Evolutionary conservation across 164 flowering plant genomes (phyloP).

Genomic region (Dillenia suffruticosa): DNA sequence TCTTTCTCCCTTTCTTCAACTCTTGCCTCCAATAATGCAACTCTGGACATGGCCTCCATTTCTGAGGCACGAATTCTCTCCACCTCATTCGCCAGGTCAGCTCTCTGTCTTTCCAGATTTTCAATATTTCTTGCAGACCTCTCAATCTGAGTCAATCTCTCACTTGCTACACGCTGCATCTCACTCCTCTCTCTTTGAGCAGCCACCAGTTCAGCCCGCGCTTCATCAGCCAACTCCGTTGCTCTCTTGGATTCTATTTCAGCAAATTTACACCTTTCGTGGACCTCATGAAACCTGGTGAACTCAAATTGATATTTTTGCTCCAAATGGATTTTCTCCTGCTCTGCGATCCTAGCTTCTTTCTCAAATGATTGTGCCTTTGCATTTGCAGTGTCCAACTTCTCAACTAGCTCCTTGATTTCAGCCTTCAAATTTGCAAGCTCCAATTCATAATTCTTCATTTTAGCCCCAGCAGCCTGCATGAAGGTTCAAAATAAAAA

Average conservation of each 20-base stretch:
- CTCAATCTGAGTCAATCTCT: slow-evolving; percentile 74
- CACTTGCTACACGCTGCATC: slow-evolving; percentile 73
- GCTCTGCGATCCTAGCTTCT: slow-evolving; percentile 66
- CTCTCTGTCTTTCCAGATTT: slow-evolving; percentile 59
- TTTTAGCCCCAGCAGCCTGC: slow-evolving; percentile 85
- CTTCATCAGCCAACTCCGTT: slow-evolving; percentile 83
- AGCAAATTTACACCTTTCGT: slow-evolving; percentile 75
- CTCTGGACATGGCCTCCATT: slow-evolving; percentile 62
- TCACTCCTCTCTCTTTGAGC: slow-evolving; percentile 75
- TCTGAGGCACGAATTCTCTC: slow-evolving; percentile 55
- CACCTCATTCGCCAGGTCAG: slow-evolving; percentile 47
- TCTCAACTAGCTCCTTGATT: slow-evolving; percentile 56
- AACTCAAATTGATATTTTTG: slow-evolving; percentile 70
- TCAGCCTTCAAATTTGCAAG: slow-evolving; percentile 51
- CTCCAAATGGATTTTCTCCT: slow-evolving; percentile 72
- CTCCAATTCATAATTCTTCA: slow-evolving; percentile 64
- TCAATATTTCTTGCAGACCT: slow-evolving; percentile 78
- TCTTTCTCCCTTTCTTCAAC: slow-evolving; percentile 89
- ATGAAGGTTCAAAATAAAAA: slow-evolving; percentile 1
- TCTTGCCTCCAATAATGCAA: slow-evolving; percentile 57
- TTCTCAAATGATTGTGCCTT: slow-evolving; percentile 72
- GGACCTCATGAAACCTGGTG: slow-evolving; percentile 70
- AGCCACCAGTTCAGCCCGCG: slow-evolving; percentile 63
- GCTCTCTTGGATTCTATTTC: slow-evolving; percentile 83
- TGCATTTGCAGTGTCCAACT: slow-evolving; percentile 53